Percentiles rank a stretch among this genome's conserved stretches.
phyloP scores from a whole-genome alignment of 2,329 filamentous ascomycete genomes.

The Massarina eburnea region DNA sequence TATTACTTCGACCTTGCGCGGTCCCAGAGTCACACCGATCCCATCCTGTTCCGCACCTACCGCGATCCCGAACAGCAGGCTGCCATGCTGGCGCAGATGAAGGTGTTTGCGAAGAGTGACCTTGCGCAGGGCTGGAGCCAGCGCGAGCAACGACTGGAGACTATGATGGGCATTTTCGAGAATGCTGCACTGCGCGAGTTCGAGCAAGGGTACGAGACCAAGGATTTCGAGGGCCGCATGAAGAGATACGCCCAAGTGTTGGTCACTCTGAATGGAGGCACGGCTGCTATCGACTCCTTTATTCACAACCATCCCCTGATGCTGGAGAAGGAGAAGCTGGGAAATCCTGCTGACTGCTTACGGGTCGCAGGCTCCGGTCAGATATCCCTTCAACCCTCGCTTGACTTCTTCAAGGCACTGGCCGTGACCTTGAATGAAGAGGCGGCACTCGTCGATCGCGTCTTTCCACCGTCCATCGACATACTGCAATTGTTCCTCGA shows the following conservation, averaged over 20 bases:
- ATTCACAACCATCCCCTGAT: constrained; percentile 87
- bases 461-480: constrained; percentile 71
- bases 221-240: constrained; percentile 89
- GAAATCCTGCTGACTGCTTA: constrained; percentile 79
- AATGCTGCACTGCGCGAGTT: constrained; percentile 89
- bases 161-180: constrained; percentile 82
- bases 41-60: constrained; percentile 82
- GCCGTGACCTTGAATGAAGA: constrained; percentile 80
- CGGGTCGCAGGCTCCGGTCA: constrained; percentile 64
- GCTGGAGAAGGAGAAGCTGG: constrained; percentile 68
- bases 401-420: constrained; percentile 76
- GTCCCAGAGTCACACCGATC: constrained; percentile 74
- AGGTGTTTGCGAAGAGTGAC: constrained; percentile 78
- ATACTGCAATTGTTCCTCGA: constrained; percentile 80
- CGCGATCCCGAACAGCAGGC: constrained; percentile 88
- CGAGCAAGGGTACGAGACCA: constrained; percentile 84
- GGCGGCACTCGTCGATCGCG: constrained; percentile 73
- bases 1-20: constrained; percentile 82
- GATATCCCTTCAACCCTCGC: constrained; percentile 77
- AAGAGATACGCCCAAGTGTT: constrained; percentile 85
- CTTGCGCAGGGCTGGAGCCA: constrained; percentile 72
- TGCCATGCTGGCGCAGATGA: constrained; percentile 80
- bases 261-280: constrained; percentile 77
- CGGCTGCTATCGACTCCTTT: constrained; percentile 78
- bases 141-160: constrained; percentile 70